Evolutionary conservation across 2,329 filamentous ascomycete species (phyloP), one percentile per base, ranked within the genome.

Genomic region (Myriosclerotinia duriaeana): DNA sequence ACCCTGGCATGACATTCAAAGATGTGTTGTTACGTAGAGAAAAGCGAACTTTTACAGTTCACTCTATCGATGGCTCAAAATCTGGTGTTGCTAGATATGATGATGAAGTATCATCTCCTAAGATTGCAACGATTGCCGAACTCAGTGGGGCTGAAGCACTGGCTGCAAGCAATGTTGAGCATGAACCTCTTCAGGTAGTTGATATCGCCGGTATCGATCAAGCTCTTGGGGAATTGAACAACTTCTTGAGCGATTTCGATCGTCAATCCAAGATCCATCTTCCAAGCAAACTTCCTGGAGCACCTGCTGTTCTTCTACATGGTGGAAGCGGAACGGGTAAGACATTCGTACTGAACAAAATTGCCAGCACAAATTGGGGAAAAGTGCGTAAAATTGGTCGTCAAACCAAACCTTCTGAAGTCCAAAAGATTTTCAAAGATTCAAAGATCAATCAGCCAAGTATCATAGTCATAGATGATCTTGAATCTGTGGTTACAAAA

Each of bases 251-350:
- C 34, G 80, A 81, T 67, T 89, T 89, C 71, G 82, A 81, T 55
- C 74, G 76, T 4, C 69, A 78, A 7, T 76, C n/a, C n/a, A n/a
- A n/a, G n/a, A n/a, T 76, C 50, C 68, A 71, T 44, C 70, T 70
- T 42, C 66, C 69, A n/a, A n/a, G n/a, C 8, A 69, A 69, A 65
- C 71, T 66, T 34, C 67, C 73, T 38, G 71, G 74, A 67, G 75
- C 75, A 11, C 76, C 75, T 79, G 79, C 80, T 74, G 65, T 73
- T 70, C 53, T 83, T 76, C 65, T 97, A 5, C 89, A 96, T 75
- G 94, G 94, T 17, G 88, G 91, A 22, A 86, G 87, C 69, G 93
- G 94, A 14, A 96, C 91, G 0, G 94, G 94, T 34, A 97, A 97
- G 79, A 89, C 87, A 0, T 83, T 90, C 70, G 80, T 97, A 0